Base-by-base conservation (phyloP, 1,284 basidiomycete species). In the Austroboletus niveus region DNA sequence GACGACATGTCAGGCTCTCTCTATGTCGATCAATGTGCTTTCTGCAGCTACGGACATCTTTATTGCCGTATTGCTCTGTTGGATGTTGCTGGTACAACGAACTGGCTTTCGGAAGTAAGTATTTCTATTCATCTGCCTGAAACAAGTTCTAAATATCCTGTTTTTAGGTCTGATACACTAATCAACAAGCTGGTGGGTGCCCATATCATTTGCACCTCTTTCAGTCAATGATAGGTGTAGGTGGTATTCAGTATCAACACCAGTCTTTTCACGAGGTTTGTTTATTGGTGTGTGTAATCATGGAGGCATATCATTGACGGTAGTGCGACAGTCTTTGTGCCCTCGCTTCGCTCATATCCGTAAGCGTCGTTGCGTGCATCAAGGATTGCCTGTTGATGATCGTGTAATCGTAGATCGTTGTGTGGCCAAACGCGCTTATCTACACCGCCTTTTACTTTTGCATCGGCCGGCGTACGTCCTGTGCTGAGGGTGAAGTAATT, bases 31-130 rank as follows among this genome's bases (percentile, higher is more conserved):
- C 47, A 85, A 85, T 55, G 76, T 75, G 0, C 69, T 83, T n/a
- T 80, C 81, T 0, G 84, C 80, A 0, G 79, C 73, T 4, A 76
- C 79, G 2, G 84, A 86, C 52, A 73, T 84, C 15, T 63, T 82
- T 27, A 85, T 86, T 47, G 79, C 84, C 1, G 62, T 57, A 0
- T 69, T 73, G 30, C 73, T 85, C 30, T 82, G 79, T 57, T 66
- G 57, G 1, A 65, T 84, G 46, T 71, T 86, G 27, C 78, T 79
- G 56, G 65, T 63, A 17, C 82, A 79, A 1, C 72, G 81, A 34
- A 83, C 81, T 9, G 80, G 81, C 7, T 82, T 82, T 65, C 66
- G 69, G 27, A 76, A 70, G 81, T 75, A 45, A 54, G 58, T 52
- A 31, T 24, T 30, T 41, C 24, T 11, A 14, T 5, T 5, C 27